Base-by-base conservation (phyloP, 2,329 filamentous ascomycete genomes). In the Hymenoscyphus fraxineus region DNA sequence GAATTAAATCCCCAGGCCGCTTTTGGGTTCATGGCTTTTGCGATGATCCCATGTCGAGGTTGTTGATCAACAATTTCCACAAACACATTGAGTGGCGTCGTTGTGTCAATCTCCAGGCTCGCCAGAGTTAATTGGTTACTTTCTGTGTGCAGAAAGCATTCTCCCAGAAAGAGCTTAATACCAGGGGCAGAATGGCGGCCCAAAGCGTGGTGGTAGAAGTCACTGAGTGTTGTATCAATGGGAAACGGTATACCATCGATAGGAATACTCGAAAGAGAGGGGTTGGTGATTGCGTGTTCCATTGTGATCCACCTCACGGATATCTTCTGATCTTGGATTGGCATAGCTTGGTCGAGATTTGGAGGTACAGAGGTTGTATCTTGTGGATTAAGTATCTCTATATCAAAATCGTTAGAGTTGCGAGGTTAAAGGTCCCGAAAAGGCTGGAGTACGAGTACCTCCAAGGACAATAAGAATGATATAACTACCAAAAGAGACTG, bases 1-100 rank as follows among this genome's bases (percentile, higher is more conserved):
- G 65, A 64, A 41, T 66, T 59, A 32, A 66, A 64, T n/a, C 51
- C 61, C 65, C 65, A 66, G 9, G 64, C 32, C 16, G 10, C 56
- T 41, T 61, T 60, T 10, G 39, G 40, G 15, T 47, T 9, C 19
- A 31, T 3, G 39, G 38, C 51, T 40, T 22, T 60, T 51, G 59
- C 13, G 15, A 54, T 12, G 32, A 15, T 15, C n/a, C 41, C n/a
- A 19, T 22, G 9, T 39, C 59, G 22, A 19, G 40, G 10, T 31
- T 63, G 35, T 13, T 47, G 56, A 15, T 61, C 54, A 32, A 58
- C 54, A 22, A 58, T 40, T 27, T 64, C 64, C 19, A 62, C 57
- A 19, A 65, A 65, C 19, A 65, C 57, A 44, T 65, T 51, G 6
- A 65, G 56, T 44, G 64, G 64, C 6, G 40, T 47, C 19, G 32